These are phyloP conservation scores for Aspergillus arachidicola DNA, from an alignment of 2,329 filamentous ascomycete species.

Conservation along the genomic window DNA sequence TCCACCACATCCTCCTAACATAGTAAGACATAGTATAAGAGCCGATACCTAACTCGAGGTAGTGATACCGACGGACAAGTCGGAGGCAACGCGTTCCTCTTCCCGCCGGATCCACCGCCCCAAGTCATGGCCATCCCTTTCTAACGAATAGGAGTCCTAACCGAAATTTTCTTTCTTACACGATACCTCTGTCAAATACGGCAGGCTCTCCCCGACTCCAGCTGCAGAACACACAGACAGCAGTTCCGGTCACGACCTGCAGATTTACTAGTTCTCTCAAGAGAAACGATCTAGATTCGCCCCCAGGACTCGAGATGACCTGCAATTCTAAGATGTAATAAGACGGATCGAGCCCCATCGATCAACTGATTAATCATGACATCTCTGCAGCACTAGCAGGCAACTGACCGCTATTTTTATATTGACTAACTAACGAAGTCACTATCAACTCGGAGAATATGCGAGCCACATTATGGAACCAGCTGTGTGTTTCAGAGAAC, in stretches of 20 bases:
- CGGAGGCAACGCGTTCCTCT: neutral
- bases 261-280: neutral
- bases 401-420: constrained; percentile 2
- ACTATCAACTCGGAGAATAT: constrained; percentile 1
- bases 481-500: neutral
- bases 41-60: neutral
- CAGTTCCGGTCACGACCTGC: neutral
- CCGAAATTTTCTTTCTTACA: neutral
- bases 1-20: neutral
- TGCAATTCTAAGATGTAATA: neutral
- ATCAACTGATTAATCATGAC: constrained; percentile 2
- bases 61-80: neutral
- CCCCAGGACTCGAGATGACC: neutral
- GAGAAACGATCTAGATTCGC: neutral
- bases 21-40: neutral
- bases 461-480: neutral
- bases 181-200: neutral
- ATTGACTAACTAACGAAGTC: neutral
- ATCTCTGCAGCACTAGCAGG: neutral
- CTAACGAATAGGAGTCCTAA: constrained; percentile 4
- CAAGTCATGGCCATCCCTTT: neutral
- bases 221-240: neutral
- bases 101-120: neutral
- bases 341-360: neutral
- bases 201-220: neutral